phyloP scores from a whole-genome alignment of 192 early-diverging fungal species.

The Phlyctochytrium planicorne region DNA sequence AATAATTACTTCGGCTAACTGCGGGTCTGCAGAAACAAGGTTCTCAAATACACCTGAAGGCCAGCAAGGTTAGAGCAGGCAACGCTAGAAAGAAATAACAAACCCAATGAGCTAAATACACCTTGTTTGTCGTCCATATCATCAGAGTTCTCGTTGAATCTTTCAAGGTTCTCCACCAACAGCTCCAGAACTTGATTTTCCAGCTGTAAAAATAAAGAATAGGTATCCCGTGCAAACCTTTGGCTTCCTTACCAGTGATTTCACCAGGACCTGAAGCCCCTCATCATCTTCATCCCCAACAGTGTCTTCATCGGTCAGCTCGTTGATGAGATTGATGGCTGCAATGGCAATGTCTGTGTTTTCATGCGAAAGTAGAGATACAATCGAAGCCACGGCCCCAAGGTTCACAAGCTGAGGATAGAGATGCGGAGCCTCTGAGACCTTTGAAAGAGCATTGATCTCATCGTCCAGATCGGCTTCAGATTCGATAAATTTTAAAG shows the following conservation, averaged over 20 bases:
- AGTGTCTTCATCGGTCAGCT: conserved; percentile 90
- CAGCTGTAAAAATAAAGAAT: conserved; percentile 19
- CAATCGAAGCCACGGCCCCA: conserved; percentile 59
- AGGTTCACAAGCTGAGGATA: conserved; percentile 74
- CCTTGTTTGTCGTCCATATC: conserved; percentile 78
- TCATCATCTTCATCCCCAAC: conserved; percentile 54
- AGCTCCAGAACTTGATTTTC: conserved; percentile 70
- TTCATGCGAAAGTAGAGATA: conserved; percentile 83
- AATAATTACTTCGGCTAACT: conserved; percentile 65
- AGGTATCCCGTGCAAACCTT: no score
- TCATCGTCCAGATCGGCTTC: conserved; percentile 94
- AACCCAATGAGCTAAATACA: conserved; percentile 79
- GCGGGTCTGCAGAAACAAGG: conserved; percentile 71
- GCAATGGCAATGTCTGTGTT: conserved; percentile 91
- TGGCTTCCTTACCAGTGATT: conserved; percentile 55
- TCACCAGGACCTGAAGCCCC: conserved; percentile 70
- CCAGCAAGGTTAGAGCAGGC: no score
- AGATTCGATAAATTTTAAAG: conserved; percentile 86
- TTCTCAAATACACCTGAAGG: conserved; percentile 76
- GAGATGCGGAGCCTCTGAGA: conserved; percentile 78
- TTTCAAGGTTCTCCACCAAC: conserved; percentile 74
- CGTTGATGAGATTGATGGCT: conserved; percentile 82
- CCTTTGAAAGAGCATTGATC: conserved; percentile 70
- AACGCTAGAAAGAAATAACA: neutral
- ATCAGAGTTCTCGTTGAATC: conserved; percentile 69